Conservation (phyloP, 257 asterid genomes). For the Solanum raphanifolium region DNA sequence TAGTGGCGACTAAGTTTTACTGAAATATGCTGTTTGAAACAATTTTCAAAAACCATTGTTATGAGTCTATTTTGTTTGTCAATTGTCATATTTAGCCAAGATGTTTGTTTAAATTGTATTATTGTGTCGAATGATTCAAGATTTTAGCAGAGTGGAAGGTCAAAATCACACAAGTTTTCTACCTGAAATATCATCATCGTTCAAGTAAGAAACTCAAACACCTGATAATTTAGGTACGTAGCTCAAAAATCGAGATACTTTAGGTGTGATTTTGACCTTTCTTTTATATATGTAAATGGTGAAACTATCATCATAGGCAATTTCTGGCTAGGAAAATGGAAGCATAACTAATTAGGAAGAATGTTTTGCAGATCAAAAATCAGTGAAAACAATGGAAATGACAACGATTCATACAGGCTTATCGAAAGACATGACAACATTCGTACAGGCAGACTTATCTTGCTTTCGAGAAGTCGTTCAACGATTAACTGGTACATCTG, state of each 20-base stretch:
- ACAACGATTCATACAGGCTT: background rate
- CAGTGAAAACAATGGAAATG: background rate
- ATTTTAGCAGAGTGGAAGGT: background rate
- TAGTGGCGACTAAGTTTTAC: background rate
- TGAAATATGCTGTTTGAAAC: background rate
- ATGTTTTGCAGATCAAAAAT: background rate
- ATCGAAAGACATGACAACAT: slow-evolving; percentile 3
- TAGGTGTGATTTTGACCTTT: background rate
- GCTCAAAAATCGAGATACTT: background rate
- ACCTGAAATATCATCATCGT: background rate
- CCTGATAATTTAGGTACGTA: background rate
- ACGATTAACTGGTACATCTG: slow-evolving; percentile 26
- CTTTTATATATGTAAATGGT: background rate
- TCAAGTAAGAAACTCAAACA: background rate
- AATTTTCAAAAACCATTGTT: background rate
- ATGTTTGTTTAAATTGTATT: background rate
- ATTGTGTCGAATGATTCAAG: background rate
- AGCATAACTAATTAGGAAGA: background rate
- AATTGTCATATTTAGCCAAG: background rate
- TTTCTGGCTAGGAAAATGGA: background rate
- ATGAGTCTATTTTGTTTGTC: background rate
- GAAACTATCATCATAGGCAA: background rate
- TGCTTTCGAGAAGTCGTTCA: slow-evolving; percentile 27
- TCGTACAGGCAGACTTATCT: slow-evolving; percentile 21
- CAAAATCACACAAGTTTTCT: background rate